Percentiles rank a stretch among this genome's conserved stretches.
These are phyloP conservation scores for Ministeria vibrans DNA, from an alignment of 78 protist genomes.

Conservation along the genomic window DNA sequence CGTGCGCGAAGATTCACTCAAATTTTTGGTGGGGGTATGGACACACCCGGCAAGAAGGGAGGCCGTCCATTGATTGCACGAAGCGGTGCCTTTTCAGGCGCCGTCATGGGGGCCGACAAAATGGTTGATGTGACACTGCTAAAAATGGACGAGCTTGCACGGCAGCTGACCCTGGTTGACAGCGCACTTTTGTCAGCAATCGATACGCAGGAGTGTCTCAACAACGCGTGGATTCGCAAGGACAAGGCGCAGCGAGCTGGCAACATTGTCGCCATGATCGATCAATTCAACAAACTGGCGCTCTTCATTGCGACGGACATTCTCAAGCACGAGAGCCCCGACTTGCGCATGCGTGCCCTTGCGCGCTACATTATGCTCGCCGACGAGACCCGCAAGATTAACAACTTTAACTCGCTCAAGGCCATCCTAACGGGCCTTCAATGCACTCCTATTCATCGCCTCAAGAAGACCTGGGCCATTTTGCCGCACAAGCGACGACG, in stretches of 20 bases:
- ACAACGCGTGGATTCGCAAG: neutral
- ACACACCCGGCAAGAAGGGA: too few relatives aligned
- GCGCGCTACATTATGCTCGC: neutral
- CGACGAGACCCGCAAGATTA: neutral
- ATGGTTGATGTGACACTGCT: too few relatives aligned
- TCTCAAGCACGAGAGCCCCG: neutral
- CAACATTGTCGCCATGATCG: neutral
- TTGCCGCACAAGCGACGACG: neutral
- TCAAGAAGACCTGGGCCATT: slow-evolving; percentile 11
- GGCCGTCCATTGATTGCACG: too few relatives aligned
- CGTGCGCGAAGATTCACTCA: too few relatives aligned
- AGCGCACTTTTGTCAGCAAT: neutral
- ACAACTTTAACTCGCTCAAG: slow-evolving; percentile 13
- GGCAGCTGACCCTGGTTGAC: slow-evolving; percentile 9
- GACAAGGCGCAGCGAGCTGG: neutral
- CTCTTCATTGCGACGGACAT: neutral
- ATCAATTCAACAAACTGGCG: neutral
- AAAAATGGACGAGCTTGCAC: neutral
- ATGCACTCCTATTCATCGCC: slow-evolving; percentile 1
- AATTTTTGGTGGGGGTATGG: too few relatives aligned
- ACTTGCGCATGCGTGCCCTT: neutral
- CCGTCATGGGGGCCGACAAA: too few relatives aligned
- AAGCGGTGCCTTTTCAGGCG: too few relatives aligned
- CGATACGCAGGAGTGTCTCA: neutral
- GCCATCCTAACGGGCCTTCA: slow-evolving; percentile 17